Base-by-base conservation (phyloP, 176 grass and related monocot genomes). In the Oryza meyeriana region DNA sequence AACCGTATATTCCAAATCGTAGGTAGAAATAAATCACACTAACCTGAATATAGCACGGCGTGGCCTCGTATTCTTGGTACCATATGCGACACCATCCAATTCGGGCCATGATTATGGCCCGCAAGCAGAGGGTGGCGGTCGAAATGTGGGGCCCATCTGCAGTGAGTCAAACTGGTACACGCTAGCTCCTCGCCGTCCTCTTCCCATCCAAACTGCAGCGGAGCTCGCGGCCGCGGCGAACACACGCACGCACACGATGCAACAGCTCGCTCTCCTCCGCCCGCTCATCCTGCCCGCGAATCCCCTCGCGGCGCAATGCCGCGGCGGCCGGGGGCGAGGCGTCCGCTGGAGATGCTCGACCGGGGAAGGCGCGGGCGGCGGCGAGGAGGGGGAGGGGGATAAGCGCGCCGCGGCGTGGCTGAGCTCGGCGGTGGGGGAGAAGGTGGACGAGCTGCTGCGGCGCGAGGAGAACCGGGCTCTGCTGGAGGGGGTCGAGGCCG, bases 381-480 rank as follows among this genome's bases (percentile, higher is more conserved):
- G 31, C 8, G 50, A 22, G 64, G 32, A 16, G 66, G 36, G 4
- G 42, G 10, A 20, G 57, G 8, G 32, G 77, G 42, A 16, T 13
- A 17, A 81, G 32, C 58, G 31, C 58, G 59, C 25, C 4, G 57
- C 73, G 50, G 73, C 78, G 14, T 84, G 85, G 84, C 67, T 98
- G 74, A 74, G 85, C 59, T 87, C 81, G 62, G 75, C 86, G 22
- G 59, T 94, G 39, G 85, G 78, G 42, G 84, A 91, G 48, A 89
- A 86, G 85, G 92, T 98, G 61, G 90, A 98, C 35, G 85, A 93
- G 86, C 84, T 94, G 20, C 90, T 98, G 42, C 77, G 0, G 84
- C 80, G 84, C 30, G 90, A 98, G 70, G 95, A 94, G 88, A 98
- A 93, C 78, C 87, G 88, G 27, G 75, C 36, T 11, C 74, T 98